Percentiles rank a stretch among this genome's conserved stretches.
phyloP scores from a whole-genome alignment of 176 grass and related monocot species.

The Ampelocalamus luodianensis region DNA sequence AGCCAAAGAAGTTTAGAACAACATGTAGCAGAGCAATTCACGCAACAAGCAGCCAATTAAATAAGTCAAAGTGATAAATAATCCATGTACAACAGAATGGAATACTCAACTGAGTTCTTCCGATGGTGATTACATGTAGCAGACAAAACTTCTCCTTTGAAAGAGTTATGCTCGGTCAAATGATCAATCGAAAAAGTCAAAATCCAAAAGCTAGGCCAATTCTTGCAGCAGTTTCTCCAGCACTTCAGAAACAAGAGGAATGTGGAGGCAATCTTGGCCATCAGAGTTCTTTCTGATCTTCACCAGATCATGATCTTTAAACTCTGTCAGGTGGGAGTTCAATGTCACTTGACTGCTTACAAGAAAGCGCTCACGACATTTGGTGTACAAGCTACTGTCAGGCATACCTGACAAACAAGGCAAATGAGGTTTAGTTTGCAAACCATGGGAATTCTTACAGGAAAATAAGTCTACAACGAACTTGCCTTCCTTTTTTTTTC shows the following conservation, averaged over 20 bases:
- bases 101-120: constrained; percentile 25
- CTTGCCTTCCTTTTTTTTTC: constrained; percentile 94
- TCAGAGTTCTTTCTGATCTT: constrained; percentile 84
- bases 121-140: background rate
- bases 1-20: background rate
- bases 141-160: background rate
- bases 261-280: constrained; percentile 81
- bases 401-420: constrained; percentile 74
- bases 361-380: constrained; percentile 86
- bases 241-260: constrained; percentile 75
- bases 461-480: constrained; percentile 3
- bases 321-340: constrained; percentile 88
- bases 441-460: background rate
- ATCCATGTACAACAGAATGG: constrained; percentile 33
- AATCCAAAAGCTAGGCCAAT: constrained; percentile 51
- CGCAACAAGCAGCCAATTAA: background rate
- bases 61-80: background rate
- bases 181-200: background rate
- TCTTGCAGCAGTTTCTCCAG: constrained; percentile 78
- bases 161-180: background rate
- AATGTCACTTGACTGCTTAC: constrained; percentile 92
- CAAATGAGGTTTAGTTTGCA: constrained; percentile 12
- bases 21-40: background rate
- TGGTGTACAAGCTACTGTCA: constrained; percentile 75
- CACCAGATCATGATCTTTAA: constrained; percentile 92